phyloP scores from a whole-genome alignment of 768 basidiomycete species.

The Chlorophyllum brunneum region DNA sequence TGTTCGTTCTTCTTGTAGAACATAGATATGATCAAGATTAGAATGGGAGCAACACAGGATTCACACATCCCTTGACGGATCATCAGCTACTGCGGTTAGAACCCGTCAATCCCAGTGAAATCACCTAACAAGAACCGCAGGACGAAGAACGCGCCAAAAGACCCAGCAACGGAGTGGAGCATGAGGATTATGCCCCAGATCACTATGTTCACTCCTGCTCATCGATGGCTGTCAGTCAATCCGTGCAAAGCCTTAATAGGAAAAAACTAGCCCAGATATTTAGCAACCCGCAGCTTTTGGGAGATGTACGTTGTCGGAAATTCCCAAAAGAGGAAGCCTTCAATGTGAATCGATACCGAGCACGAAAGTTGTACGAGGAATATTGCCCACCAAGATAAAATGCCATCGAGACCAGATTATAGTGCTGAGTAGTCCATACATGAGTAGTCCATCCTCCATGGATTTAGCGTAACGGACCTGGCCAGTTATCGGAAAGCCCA shows the following conservation, averaged over 20 bases:
- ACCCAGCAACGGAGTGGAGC: conserved; percentile 53
- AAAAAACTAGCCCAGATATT: conserved; percentile 48
- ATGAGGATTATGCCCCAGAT: conserved; percentile 58
- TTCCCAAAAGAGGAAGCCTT: conserved; percentile 58
- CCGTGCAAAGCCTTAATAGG: neutral
- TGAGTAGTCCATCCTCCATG: neutral
- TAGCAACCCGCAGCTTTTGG: conserved; percentile 55
- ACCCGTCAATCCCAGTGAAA: neutral
- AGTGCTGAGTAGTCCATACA: conserved; percentile 34
- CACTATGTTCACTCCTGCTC: conserved; percentile 51
- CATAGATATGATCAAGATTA: conserved; percentile 62
- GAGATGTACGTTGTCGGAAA: conserved; percentile 66
- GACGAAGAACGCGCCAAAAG: conserved; percentile 60
- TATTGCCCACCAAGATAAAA: conserved; percentile 51
- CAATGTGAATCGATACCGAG: neutral
- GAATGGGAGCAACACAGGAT: conserved; percentile 57
- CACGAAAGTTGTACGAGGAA: neutral
- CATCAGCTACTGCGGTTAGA: neutral
- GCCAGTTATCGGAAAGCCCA: conserved; percentile 63
- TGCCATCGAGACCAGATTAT: conserved; percentile 60
- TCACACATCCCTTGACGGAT: conserved; percentile 57
- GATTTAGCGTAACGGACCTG: conserved; percentile 32
- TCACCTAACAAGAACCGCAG: conserved; percentile 57
- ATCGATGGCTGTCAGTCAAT: neutral
- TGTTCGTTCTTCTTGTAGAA: conserved; percentile 70